Conservation (phyloP, 2,329 filamentous ascomycete genomes). For the Incumbomyces delicatus region DNA sequence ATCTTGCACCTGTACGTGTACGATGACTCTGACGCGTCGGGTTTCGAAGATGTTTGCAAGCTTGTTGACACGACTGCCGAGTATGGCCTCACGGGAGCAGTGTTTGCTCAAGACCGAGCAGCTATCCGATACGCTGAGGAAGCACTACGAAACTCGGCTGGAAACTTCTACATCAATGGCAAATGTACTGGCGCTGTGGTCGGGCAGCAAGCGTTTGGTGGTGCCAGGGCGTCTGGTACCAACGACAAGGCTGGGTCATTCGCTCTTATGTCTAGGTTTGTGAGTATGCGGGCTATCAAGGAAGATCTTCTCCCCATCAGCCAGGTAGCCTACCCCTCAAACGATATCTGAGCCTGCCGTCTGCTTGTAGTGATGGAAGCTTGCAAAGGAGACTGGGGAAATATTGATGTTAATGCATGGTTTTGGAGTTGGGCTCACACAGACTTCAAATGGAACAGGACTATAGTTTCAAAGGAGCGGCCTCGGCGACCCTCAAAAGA, state of each 20-base stretch:
- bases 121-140: slow-evolving; percentile 61
- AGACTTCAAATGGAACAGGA: too few species aligned
- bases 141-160: slow-evolving; percentile 60
- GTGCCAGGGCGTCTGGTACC: slow-evolving; percentile 46
- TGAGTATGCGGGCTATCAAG: slow-evolving; percentile 48
- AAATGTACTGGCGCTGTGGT: slow-evolving; percentile 53
- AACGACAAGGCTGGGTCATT: slow-evolving; percentile 50
- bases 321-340: slow-evolving; percentile 45
- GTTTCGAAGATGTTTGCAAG: slow-evolving; percentile 50
- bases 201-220: slow-evolving; percentile 44
- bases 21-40: slow-evolving; percentile 46
- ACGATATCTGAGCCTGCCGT: slow-evolving; percentile 28
- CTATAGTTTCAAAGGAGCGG: too few species aligned
- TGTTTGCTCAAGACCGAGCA: slow-evolving; percentile 62
- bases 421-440: too few species aligned
- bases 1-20: slow-evolving; percentile 63
- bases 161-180: slow-evolving; percentile 81
- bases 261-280: slow-evolving; percentile 43
- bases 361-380: background rate
- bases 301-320: slow-evolving; percentile 43
- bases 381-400: too few species aligned
- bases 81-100: slow-evolving; percentile 67
- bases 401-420: too few species aligned
- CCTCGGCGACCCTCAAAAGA: too few species aligned
- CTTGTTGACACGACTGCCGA: slow-evolving; percentile 62